phyloP scores from a whole-genome alignment of 805 yeast genomes.

The Schwanniomyces occidentalis region DNA sequence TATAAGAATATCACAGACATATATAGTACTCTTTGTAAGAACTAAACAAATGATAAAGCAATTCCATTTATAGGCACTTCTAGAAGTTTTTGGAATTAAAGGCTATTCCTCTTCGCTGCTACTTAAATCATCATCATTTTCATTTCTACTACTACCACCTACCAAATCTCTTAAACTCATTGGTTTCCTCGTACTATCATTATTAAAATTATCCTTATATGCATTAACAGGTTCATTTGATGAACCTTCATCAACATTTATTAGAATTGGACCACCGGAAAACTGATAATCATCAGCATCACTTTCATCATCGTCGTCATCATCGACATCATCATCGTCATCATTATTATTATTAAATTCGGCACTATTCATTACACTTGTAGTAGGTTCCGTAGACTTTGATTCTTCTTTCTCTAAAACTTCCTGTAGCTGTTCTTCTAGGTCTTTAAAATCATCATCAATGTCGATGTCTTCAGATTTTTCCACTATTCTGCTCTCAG shows the following conservation, averaged over 20 bases:
- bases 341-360: background rate
- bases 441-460: constrained; percentile 43
- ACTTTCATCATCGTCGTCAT: constrained; percentile 25
- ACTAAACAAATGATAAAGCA: no score
- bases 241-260: constrained; percentile 26
- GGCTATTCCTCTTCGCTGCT: constrained; percentile 13
- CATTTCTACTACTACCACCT: constrained; percentile 28
- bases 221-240: background rate
- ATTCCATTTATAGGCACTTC: no score
- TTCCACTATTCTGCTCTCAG: constrained; percentile 1
- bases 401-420: constrained; percentile 31
- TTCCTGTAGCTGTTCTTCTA: constrained; percentile 44
- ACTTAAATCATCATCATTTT: constrained; percentile 24
- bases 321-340: background rate
- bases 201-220: constrained; percentile 4
- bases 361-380: constrained; percentile 5
- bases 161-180: constrained; percentile 41
- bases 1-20: no score
- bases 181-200: constrained; percentile 23
- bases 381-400: constrained; percentile 10
- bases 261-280: constrained; percentile 23
- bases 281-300: constrained; percentile 22
- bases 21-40: no score
- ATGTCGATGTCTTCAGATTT: constrained; percentile 16
- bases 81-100: background rate